phyloP scores from a whole-genome alignment of 352 stramenopile species.

The Saprolegnia diclina region DNA sequence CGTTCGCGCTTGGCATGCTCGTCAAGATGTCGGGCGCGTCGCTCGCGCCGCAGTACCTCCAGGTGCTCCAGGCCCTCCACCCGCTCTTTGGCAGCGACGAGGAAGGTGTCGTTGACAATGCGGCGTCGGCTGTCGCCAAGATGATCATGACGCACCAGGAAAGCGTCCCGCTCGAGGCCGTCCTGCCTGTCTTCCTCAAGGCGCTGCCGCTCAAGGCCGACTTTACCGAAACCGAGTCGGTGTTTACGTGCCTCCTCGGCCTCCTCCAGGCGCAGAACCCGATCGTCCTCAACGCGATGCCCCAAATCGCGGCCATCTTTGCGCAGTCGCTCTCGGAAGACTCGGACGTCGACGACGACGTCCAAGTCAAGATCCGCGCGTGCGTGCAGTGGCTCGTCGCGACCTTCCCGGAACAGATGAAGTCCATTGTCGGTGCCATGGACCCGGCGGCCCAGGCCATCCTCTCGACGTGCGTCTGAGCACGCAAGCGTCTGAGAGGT shows the following conservation, averaged over 20 bases:
- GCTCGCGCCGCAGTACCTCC: constrained; percentile 80
- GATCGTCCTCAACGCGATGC: constrained; percentile 56
- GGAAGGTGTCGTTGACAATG: constrained; percentile 90
- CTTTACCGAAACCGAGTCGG: constrained; percentile 93
- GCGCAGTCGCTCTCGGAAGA: constrained; percentile 55
- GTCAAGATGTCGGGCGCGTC: constrained; percentile 74
- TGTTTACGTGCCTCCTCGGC: constrained; percentile 93
- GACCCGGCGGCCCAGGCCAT: constrained; percentile 60
- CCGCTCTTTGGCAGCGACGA: constrained; percentile 89
- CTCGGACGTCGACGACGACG: constrained; percentile 67
- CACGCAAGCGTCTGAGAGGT: background rate
- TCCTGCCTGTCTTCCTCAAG: constrained; percentile 91
- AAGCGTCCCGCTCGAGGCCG: constrained; percentile 85
- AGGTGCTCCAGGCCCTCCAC: constrained; percentile 87
- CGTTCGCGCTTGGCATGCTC: constrained; percentile 92
- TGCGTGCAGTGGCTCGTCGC: constrained; percentile 60
- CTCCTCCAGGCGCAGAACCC: constrained; percentile 89
- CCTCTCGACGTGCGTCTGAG: constrained; percentile 30
- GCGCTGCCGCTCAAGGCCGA: constrained; percentile 94
- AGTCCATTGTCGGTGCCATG: constrained; percentile 68
- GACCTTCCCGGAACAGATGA: constrained; percentile 72
- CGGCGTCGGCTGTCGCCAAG: constrained; percentile 85
- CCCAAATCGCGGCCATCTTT: constrained; percentile 75
- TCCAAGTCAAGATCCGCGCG: constrained; percentile 62
- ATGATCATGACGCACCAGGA: constrained; percentile 86